Conservation (phyloP, 371 early-diverging fungal genomes). For the Mycotypha africana region DNA sequence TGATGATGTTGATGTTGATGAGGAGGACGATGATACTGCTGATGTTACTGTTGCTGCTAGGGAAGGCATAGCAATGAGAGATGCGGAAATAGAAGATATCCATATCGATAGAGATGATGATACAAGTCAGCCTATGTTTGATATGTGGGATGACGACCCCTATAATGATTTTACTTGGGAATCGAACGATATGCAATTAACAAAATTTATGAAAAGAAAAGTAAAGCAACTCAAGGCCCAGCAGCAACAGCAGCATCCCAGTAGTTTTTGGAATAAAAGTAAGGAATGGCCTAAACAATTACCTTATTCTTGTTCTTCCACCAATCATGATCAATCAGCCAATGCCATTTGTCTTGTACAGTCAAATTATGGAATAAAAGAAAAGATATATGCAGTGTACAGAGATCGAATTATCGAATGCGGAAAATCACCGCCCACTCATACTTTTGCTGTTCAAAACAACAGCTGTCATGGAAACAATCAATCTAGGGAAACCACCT, state of each 20-base stretch:
- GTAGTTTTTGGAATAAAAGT: slow-evolving; percentile 35
- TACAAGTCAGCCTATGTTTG: slow-evolving; percentile 20
- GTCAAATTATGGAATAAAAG: slow-evolving; percentile 38
- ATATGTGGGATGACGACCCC: slow-evolving; percentile 52
- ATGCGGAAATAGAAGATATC: too few species aligned
- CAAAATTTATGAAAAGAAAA: slow-evolving; percentile 25
- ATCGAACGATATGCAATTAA: slow-evolving; percentile 42
- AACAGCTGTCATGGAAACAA: too few species aligned
- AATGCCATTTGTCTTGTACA: slow-evolving; percentile 39
- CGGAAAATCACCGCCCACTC: slow-evolving; percentile 34
- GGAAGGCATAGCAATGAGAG: too few species aligned
- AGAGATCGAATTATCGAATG: slow-evolving; percentile 45
- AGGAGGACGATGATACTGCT: too few species aligned
- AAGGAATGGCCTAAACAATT: slow-evolving; percentile 47
- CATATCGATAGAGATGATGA: too few species aligned
- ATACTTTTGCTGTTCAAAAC: too few species aligned
- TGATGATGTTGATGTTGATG: too few species aligned
- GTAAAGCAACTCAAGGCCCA: slow-evolving; percentile 11
- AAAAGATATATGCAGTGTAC: slow-evolving; percentile 44
- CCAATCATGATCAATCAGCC: slow-evolving; percentile 51
- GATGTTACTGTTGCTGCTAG: too few species aligned
- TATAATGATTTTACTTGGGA: slow-evolving; percentile 51
- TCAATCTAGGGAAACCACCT: too few species aligned
- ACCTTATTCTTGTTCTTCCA: slow-evolving; percentile 41
- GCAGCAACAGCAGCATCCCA: slow-evolving; percentile 19